These are phyloP conservation scores for Hypoxylon crocopeplum DNA, from an alignment of 495 filamentous ascomycete species.

Conservation along the genomic window DNA sequence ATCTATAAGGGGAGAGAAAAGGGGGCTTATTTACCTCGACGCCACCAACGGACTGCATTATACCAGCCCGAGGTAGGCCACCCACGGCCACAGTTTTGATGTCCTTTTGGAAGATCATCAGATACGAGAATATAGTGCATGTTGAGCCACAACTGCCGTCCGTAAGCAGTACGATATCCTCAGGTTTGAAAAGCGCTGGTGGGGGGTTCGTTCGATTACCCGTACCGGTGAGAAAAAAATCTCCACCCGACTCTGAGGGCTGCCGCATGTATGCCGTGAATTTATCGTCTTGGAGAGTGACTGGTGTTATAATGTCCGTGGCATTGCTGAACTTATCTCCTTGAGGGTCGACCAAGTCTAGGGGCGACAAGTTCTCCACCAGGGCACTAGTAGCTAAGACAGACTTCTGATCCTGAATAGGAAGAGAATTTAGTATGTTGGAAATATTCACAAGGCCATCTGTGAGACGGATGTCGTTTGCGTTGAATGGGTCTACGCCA, in stretches of 20 bases:
- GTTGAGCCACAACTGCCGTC: slow-evolving; percentile 69
- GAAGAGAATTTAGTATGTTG: slow-evolving; percentile 19
- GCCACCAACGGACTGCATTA: slow-evolving; percentile 67
- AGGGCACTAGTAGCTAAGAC: slow-evolving; percentile 9
- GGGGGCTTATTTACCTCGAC: slow-evolving; percentile 49
- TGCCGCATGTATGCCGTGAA: slow-evolving; percentile 39
- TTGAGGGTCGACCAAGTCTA: slow-evolving; percentile 30
- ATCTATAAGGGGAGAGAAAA: background rate
- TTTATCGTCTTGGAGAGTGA: slow-evolving; percentile 38
- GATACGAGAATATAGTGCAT: slow-evolving; percentile 64
- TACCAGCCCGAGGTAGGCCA: slow-evolving; percentile 57
- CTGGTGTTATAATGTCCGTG: slow-evolving; percentile 36
- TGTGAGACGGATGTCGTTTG: slow-evolving; percentile 41
- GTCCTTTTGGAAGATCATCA: slow-evolving; percentile 62
- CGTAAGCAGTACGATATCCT: slow-evolving; percentile 54
- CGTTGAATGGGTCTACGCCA: slow-evolving; percentile 34
- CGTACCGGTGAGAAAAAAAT: slow-evolving; percentile 38
- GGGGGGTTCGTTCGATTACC: slow-evolving; percentile 27
- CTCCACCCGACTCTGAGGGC: slow-evolving; percentile 2
- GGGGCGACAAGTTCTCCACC: slow-evolving; percentile 33
- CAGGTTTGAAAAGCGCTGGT: slow-evolving; percentile 28
- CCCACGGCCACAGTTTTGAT: slow-evolving; percentile 65
- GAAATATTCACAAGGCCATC: slow-evolving; percentile 37
- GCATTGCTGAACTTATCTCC: slow-evolving; percentile 35
- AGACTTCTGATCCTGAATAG: slow-evolving; percentile 6